Percentiles rank a stretch among this genome's conserved stretches.
Evolutionary conservation across 176 grass and related monocot genomes (phyloP).

Genomic region (Dactylis glomerata): DNA sequence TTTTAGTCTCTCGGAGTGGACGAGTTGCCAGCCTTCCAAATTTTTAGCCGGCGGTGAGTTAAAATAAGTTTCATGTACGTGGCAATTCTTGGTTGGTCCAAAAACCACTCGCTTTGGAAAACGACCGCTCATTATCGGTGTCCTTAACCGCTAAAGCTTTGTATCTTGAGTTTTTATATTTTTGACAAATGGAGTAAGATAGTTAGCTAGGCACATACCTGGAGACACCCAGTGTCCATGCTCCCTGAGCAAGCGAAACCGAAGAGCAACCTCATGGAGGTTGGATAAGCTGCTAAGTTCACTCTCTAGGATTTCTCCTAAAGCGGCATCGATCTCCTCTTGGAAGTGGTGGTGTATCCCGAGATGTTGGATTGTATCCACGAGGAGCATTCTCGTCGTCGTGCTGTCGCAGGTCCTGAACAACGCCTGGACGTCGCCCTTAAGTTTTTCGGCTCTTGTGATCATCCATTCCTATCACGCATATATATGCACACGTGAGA

Average conservation of each 20-base stretch:
- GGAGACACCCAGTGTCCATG: constrained; percentile 9
- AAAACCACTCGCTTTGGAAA: too few relatives aligned
- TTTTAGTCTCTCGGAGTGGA: too few relatives aligned
- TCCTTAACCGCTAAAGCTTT: too few relatives aligned
- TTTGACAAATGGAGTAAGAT: too few relatives aligned
- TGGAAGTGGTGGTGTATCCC: neutral
- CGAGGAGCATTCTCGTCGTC: neutral
- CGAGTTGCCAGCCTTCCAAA: too few relatives aligned
- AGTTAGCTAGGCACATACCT: neutral
- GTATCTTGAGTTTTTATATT: too few relatives aligned
- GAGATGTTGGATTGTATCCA: neutral
- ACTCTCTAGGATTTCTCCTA: neutral
- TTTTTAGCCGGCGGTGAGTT: too few relatives aligned
- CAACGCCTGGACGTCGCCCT: neutral
- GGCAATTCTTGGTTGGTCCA: too few relatives aligned
- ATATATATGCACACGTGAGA: too few relatives aligned
- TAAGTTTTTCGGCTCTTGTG: neutral
- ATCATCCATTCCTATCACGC: too few relatives aligned
- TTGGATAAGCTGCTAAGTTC: neutral
- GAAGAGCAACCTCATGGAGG: constrained; percentile 19
- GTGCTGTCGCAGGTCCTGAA: neutral
- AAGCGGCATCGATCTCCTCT: neutral
- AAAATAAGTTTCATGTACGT: too few relatives aligned
- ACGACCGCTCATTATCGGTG: too few relatives aligned
- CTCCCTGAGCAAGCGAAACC: constrained; percentile 31